A percentile compares a stretch with the other conserved stretches of the same genome.
These are phyloP conservation scores for Flagelloscypha sp. DNA, from an alignment of 768 basidiomycete species.

Conservation along the genomic window DNA sequence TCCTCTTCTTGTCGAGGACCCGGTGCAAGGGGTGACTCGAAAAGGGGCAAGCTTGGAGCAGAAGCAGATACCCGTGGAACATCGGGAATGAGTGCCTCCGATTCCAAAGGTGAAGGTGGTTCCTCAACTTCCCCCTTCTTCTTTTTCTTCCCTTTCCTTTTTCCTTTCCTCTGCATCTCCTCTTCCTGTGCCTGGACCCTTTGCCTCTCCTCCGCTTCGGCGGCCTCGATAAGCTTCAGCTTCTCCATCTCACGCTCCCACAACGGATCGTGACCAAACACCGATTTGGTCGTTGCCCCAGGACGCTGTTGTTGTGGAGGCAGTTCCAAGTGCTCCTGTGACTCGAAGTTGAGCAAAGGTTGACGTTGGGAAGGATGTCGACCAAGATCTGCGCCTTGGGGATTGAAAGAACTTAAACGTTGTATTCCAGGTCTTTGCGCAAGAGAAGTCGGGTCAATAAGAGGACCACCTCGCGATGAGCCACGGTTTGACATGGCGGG, in stretches of 20 bases:
- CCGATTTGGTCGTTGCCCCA: constrained; percentile 43
- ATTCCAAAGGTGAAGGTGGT: constrained; percentile 14
- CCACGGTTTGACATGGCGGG: constrained; percentile 90
- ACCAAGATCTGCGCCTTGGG: constrained; percentile 32
- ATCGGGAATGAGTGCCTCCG: constrained; percentile 24
- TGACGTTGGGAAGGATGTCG: constrained; percentile 47
- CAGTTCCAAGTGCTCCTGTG: constrained; percentile 35
- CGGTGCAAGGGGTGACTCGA: constrained; percentile 32
- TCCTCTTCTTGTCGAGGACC: constrained; percentile 17
- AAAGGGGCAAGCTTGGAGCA: constrained; percentile 40
- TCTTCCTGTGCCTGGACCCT: constrained; percentile 39
- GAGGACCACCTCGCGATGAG: constrained; percentile 48
- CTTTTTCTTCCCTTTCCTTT: constrained; percentile 34
- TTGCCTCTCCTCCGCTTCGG: constrained; percentile 50
- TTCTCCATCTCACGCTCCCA: constrained; percentile 88
- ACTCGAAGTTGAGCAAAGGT: constrained; percentile 64
- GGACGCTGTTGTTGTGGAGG: constrained; percentile 16
- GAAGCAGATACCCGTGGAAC: constrained; percentile 3
- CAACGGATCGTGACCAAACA: constrained; percentile 88
- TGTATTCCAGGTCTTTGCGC: constrained; percentile 40
- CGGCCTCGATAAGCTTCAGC: constrained; percentile 66
- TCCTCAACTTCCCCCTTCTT: constrained; percentile 7
- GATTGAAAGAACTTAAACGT: constrained; percentile 33
- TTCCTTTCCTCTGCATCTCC: constrained; percentile 23
- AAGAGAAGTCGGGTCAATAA: constrained; percentile 66